Evolutionary conservation across 192 early-diverging fungal species (phyloP), one percentile per base, ranked within the genome.

Genomic region (Umbelopsis vinacea): DNA sequence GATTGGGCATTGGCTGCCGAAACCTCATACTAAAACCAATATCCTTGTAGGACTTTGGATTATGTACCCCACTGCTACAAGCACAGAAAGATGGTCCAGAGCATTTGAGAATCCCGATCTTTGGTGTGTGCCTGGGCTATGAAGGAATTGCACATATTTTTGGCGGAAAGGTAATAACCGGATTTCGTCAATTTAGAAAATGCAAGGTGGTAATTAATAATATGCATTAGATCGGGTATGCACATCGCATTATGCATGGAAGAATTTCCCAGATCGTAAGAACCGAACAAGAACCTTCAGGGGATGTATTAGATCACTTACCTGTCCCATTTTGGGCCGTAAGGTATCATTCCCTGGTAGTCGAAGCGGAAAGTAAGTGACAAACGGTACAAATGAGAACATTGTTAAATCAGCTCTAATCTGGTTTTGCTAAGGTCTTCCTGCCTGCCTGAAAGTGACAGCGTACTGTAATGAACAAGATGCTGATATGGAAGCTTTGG

Each of bases 81-180:
- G 70, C 75, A 24, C 79, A 80, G 63, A 37, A 57, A 7, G 75
- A 80, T 63, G 24, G 15, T 8, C 46, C 46, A 1, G 54, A 88
- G 35, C 67, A 76, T 3, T 35, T 52, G n/a, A 76, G 82, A 17
- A 70, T 89, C 54, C 95, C 97, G 7, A 81, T 97, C 8, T 87
- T 98, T 60, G 97, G 96, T 35, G 91, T 98, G 0, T 98, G 97
- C 80, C 83, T 98, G 46, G 97, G 97, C 0, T 94, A 97, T 80
- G 96, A 98, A 72, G 96, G 93, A 3, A 89, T 97, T 48, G 95
- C 90, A 1, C 50, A 71, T 24, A 79, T 79, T 6, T 91, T 88
- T 71, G 94, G 93, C 12, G 92, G 83, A 5, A 79, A 80, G 71
- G 89, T 90, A 82, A 17, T 2, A 3, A n/a, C 23, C 11, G 8